Base-by-base conservation (phyloP, 2,329 filamentous ascomycete genomes). In the Fusarium haematococcum region DNA sequence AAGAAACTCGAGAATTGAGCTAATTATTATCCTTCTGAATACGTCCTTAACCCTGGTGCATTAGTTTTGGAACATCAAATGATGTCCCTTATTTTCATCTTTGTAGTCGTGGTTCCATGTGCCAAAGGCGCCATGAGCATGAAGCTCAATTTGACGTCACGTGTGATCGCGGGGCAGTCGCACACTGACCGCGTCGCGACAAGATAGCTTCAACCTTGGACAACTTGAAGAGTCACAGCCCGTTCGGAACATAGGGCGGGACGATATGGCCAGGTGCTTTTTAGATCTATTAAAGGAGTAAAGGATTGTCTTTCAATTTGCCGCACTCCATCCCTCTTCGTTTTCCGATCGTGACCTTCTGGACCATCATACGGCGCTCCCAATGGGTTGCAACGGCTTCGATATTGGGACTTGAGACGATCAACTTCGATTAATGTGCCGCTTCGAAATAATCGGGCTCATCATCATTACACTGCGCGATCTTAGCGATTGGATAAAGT, bases 401-500 rank as follows among this genome's bases (percentile, higher is more conserved):
- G 16, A 45, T n/a, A n/a, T 43, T 43, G 5, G 63, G n/a, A 63
- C 58, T 63, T 68, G 63, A 63, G 69, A 59, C 72, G 62, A 67
- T 58, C 37, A 62, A 27, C 57, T 32, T 48, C 64, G 62, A 67
- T 74, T 72, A 76, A 89, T 89, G 88, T 89, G 88, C 82, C 87
- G 88, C 20, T 88, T 86, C 78, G 88, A 89, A 81, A 84, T 87
- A 23, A 75, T 89, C 32, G 88, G 88, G 32, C 83, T 84, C 50
- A 82, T 88, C 43, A 84, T 89, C 66, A 83, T 89, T 73, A 81
- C 85, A 43, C 74, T 86, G 32, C 85, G 86, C 75, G 82, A 85
- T 71, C 82, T 88, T 63, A 73, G 80, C 73, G 81, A 85, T 76
- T 81, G 79, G 37, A 79, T 86, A 64, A 81, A 79, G 65, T 80